Percentiles rank a stretch among this genome's conserved stretches.
These are phyloP conservation scores for Metschnikowia colocasiae DNA, from an alignment of 805 yeast species.

Conservation along the genomic window DNA sequence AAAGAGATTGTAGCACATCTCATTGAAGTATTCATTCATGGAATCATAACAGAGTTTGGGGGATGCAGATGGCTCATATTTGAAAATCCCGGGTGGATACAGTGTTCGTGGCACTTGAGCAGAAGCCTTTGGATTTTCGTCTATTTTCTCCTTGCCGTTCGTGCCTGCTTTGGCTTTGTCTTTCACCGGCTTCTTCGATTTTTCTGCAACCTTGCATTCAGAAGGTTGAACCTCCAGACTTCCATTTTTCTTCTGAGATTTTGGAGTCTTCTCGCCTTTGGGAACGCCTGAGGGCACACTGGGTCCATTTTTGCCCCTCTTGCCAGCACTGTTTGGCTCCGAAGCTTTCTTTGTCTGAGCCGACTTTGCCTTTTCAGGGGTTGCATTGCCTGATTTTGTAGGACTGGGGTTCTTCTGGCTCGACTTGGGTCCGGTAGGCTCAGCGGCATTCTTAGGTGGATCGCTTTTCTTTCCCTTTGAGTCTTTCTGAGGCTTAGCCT, in stretches of 20 bases:
- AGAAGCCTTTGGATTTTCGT: slow-evolving; percentile 1
- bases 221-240: neutral
- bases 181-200: neutral
- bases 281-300: neutral
- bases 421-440: neutral
- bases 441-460: neutral
- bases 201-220: neutral
- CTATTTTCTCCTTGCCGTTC: neutral
- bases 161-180: neutral
- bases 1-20: slow-evolving; percentile 58
- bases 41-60: slow-evolving; percentile 49
- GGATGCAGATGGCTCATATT: slow-evolving; percentile 30
- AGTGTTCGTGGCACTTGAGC: neutral
- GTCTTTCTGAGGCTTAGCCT: neutral
- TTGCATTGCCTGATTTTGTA: neutral
- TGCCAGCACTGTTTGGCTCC: neutral
- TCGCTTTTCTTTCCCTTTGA: neutral
- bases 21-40: slow-evolving; percentile 50
- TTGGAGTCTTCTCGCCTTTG: neutral
- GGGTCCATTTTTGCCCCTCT: neutral
- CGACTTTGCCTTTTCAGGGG: neutral
- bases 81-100: slow-evolving; percentile 27
- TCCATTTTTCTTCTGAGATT: neutral
- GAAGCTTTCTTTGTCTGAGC: neutral
- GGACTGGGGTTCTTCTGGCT: neutral